Percentiles rank a stretch among this genome's conserved stretches.
These are phyloP conservation scores for Xanthoconium separans DNA, from an alignment of 1,284 basidiomycete species.

Conservation along the genomic window DNA sequence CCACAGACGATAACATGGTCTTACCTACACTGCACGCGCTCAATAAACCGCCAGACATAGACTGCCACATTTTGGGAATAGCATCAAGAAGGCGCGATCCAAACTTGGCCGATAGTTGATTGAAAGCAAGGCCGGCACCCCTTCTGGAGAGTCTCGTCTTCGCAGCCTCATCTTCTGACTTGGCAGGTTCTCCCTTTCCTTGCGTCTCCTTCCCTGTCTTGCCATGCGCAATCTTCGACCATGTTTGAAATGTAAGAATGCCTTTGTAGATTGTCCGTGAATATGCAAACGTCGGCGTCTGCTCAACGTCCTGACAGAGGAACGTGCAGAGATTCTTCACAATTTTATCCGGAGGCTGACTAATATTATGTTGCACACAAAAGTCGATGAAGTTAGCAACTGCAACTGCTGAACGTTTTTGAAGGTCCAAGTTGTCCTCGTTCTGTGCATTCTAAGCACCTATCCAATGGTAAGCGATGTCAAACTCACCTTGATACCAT, in stretches of 20 bases:
- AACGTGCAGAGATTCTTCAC: conserved; percentile 98
- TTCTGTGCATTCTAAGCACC: conserved; percentile 49
- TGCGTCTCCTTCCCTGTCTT: conserved; percentile 49
- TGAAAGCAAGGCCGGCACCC: conserved; percentile 86
- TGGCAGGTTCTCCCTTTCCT: conserved; percentile 41
- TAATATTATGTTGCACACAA: conserved; percentile 67
- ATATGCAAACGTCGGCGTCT: conserved; percentile 86
- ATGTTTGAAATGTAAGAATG: conserved; percentile 72
- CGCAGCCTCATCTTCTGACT: conserved; percentile 48
- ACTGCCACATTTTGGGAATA: conserved; percentile 93
- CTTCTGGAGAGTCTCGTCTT: conserved; percentile 68
- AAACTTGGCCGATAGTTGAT: conserved; percentile 77
- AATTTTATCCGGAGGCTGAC: conserved; percentile 84
- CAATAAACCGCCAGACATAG: conserved; percentile 79
- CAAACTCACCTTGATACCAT: conserved; percentile 83
- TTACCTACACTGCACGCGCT: conserved; percentile 67
- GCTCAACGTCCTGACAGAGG: conserved; percentile 87
- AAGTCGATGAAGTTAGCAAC: conserved; percentile 89
- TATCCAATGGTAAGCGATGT: not conserved
- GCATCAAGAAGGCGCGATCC: conserved; percentile 70
- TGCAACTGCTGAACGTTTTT: conserved; percentile 85
- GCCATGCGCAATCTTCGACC: conserved; percentile 31
- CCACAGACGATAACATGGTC: conserved; percentile 18
- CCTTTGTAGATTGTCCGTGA: conserved; percentile 62
- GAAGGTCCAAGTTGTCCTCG: conserved; percentile 88